Evolutionary conservation across 2,329 filamentous ascomycete species (phyloP), one percentile per base, ranked within the genome.

Genomic region (Rutstroemia sp.): DNA sequence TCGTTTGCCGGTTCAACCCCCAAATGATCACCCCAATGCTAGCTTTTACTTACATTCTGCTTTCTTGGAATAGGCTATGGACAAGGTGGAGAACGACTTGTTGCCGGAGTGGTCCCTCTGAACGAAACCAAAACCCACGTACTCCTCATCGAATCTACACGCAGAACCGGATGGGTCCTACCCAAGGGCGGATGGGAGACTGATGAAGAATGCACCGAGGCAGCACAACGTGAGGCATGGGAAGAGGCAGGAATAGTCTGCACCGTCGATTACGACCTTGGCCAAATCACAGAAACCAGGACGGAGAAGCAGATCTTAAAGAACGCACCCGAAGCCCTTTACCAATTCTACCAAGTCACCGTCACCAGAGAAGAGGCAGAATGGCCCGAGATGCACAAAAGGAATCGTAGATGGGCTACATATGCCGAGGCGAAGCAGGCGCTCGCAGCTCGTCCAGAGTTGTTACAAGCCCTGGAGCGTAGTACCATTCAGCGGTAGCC

Each of bases 181-280:
- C 94, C 94, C 59, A 99, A 99, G 72, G 94, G 94, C 69, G 94
- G 94, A 59, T 99, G 94, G 92, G 94, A 99, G 73, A 87, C 84
- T 37, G 94, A 99, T 73, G 94, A 99, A 75, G 82, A 86, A 60
- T 94, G 89, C 61, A 83, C 87, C 60, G 82, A 92, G 70, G 89
- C 94, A 57, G 94, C 94, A 56, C 73, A 87, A 78, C 78, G 94
- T 64, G 94, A 99, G 73, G 94, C 94, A 59, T 97, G 94, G 94
- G 94, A 97, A 76, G 94, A 97, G 75, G 94, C 92, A 44, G 94
- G 94, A 67, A 95, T 97, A 68, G 79, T 88, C 66, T 88, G 92
- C 72, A 86, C 82, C 58, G 86, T 96, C 71, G 85, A 87, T 66
- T 87, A 86, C 70, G 90, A 96, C 71, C 80, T 99, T 51, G 92